Base-by-base conservation (phyloP, 2,329 filamentous ascomycete genomes). In the Ustulina deusta region DNA sequence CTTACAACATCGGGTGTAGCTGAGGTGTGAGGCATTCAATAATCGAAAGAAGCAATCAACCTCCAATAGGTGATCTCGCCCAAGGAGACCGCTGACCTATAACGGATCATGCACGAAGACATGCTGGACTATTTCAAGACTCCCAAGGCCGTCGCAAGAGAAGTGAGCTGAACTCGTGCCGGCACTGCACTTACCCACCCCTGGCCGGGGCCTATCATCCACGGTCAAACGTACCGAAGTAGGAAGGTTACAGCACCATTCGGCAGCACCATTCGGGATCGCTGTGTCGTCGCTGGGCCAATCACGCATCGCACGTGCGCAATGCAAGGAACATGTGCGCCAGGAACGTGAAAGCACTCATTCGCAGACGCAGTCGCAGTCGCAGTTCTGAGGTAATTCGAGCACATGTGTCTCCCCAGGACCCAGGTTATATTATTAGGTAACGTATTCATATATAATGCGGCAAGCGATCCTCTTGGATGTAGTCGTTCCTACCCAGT, bases 281-380 rank as follows among this genome's bases (percentile, higher is more conserved):
- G 34, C 20, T 36, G 29, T 36, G 63, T 17, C 34, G 25, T 38
- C 54, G 6, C 40, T 20, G 5, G 11, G 48, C 66, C 66, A 68
- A 68, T 68, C 66, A 68, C 25, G 32, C 34, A 13, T 22, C 20
- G 55, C 62, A 68, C 66, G 66, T 65, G 66, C 65, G 58, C 58
- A 36, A n/a, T n/a, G n/a, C n/a, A n/a, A n/a, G n/a, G n/a, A n/a
- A n/a, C 62, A 68, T 62, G 66, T 65, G 66, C 65, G 58, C 58
- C 29, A 42, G 7, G 11, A 34, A 34, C 57, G 40, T 48, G 57
- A 27, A 27, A 17, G 15, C 20, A n/a, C n/a, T n/a, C n/a, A n/a
- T n/a, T n/a, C n/a, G n/a, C n/a, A n/a, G n/a, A n/a, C n/a, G n/a
- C n/a, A n/a, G 57, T 58, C 40, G 46, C 40, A 44, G 25, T 7